Base-by-base conservation (phyloP, 192 early-diverging fungal species). In the Coemansia sp. region DNA sequence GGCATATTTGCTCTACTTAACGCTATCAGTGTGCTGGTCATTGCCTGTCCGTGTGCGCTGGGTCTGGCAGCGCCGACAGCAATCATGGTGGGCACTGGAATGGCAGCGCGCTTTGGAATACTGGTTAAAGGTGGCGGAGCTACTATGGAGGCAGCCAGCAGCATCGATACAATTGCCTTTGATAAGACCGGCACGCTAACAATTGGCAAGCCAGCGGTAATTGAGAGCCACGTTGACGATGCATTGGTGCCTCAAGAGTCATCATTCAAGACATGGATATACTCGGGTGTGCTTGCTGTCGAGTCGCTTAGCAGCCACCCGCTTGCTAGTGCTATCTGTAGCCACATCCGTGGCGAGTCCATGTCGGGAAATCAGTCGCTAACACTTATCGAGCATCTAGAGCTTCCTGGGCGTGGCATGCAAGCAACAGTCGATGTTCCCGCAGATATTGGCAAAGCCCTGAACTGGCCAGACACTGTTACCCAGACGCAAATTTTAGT, bases 111-210 rank as follows among this genome's bases (percentile, higher is more conserved):
- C 34, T 80, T 91, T 40, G 96, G 96, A 0, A 92, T 98, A 44
- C 73, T 98, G 46, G 93, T 98, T 69, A 98, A 98, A 81, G 91
- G 94, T 30, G 75, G 75, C 30, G 96, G 93, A 7, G 86, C 68
- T n/a, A 86, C 92, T 10, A 77, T 98, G 56, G 93, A 94, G 66
- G 82, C 80, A 7, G 91, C 91, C 10, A 86, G 88, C 66, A 81
- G 80, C 45, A 81, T 98, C 9, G 88, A 87, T 53, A 87, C 88
- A 43, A 77, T 98, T 3, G 89, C 95, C n/a, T 97, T 97, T 81
- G 96, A 99, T 80, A 99, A 99, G 78, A 99, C 96, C 1, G 96
- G 96, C 38, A 97, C 95, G 0, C 64, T 99, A 41, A 99, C 96
- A 7, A 66, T 82, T 21, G 96, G 90, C 24, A 83, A 86, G 64